These are phyloP conservation scores for Penicillium bialowiezense DNA, from an alignment of 495 filamentous ascomycete species.

Conservation along the genomic window DNA sequence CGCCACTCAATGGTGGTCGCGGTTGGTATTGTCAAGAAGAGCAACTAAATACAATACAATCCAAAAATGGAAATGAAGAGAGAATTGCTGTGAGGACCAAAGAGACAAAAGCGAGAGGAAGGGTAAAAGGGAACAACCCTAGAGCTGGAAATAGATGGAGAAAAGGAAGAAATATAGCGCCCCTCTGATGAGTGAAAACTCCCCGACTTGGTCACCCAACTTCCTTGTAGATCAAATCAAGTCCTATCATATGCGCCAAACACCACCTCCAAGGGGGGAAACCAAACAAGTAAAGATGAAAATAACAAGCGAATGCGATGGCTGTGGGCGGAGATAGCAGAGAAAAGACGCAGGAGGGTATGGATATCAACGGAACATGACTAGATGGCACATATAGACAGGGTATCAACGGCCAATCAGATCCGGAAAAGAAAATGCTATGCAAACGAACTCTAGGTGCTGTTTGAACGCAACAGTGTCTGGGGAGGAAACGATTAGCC, in stretches of 20 bases:
- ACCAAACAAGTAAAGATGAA: neutral
- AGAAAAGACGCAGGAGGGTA: slow-evolving; percentile 16
- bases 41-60: slow-evolving; percentile 1
- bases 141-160: neutral
- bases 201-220: slow-evolving; percentile 23
- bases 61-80: neutral
- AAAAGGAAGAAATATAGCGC: slow-evolving; percentile 12
- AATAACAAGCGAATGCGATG: slow-evolving; percentile 24
- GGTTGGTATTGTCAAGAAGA: neutral
- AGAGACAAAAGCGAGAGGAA: neutral
- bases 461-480: slow-evolving; percentile 41
- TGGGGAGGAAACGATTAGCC: slow-evolving; percentile 17
- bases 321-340: neutral
- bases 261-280: slow-evolving; percentile 13
- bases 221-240: slow-evolving; percentile 20
- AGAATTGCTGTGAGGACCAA: neutral
- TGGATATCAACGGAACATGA: slow-evolving; percentile 14
- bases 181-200: slow-evolving; percentile 22
- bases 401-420: slow-evolving; percentile 28
- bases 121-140: slow-evolving; percentile 2
- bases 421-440: slow-evolving; percentile 21
- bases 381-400: slow-evolving; percentile 29
- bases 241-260: slow-evolving; percentile 23
- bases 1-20: neutral
- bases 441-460: slow-evolving; percentile 29